Evolutionary conservation across 192 early-diverging fungal species (phyloP).

Genomic region (Funneliformis mosseae): DNA sequence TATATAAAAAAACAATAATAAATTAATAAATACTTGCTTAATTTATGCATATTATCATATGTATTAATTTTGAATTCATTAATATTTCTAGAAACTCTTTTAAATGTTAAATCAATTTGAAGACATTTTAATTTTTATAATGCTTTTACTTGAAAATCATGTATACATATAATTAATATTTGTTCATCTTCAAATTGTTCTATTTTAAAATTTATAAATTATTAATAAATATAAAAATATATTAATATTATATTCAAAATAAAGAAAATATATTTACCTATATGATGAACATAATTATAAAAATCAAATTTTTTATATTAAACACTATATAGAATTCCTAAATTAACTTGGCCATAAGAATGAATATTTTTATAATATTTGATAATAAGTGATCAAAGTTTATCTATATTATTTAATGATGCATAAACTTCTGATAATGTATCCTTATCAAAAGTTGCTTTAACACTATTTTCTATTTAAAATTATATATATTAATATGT

Average conservation of each 20-base stretch:
- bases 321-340: background rate
- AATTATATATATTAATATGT: background rate
- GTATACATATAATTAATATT: background rate
- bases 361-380: background rate
- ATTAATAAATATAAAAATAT: background rate
- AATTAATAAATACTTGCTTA: background rate
- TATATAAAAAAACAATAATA: background rate
- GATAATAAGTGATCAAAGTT: background rate
- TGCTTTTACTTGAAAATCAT: background rate
- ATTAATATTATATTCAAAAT: background rate
- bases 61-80: slow-evolving; percentile 9
- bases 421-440: background rate
- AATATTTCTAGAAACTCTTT: background rate
- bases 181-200: background rate
- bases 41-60: background rate
- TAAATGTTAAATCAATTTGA: slow-evolving; percentile 6
- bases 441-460: slow-evolving; percentile 3
- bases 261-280: background rate
- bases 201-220: background rate
- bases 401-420: background rate
- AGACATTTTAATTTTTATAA: background rate
- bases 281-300: background rate
- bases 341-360: background rate
- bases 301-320: background rate
- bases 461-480: background rate